Evolutionary conservation across 305 asterid genomes (phyloP), one percentile per base, ranked within the genome.

Genomic region (Fraxinus platypoda): DNA sequence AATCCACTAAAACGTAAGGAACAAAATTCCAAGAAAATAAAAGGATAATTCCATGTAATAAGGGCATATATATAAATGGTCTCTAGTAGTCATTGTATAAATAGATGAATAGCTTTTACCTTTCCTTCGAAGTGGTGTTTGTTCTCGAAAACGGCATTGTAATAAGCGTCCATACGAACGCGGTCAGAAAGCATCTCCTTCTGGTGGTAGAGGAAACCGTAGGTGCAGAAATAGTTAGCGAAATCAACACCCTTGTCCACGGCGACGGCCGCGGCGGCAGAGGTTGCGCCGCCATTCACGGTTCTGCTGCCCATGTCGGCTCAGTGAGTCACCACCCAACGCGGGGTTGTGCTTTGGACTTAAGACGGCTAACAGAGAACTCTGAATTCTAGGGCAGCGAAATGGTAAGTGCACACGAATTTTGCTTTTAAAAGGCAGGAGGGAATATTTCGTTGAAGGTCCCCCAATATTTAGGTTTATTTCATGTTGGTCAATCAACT

Each of bases 101-200:
- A 71, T 13, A 71, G 41, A 71, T 0, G 43, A 30, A 12, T 30
- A 9, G 54, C 1, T 8, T 9, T 21, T 81, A 95, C 99, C 99
- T 95, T 95, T 78, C 96, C 99, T 15, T 75, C 54, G 80, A 96
- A 96, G 78, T 96, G 98, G 81, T 91, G 93, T 75, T 91, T 92
- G 89, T 96, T 96, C 85, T 91, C 79, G 84, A 94, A 96, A 75
- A 96, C 85, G 57, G 99, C 92, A 82, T 92, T 88, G 90, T 76
- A 96, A 81, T 96, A 96, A 80, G 98, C 94, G 85, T 96, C 97
- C 99, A 96, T 96, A 23, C 99, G 97, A 41, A 96, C 93, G 41
- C 94, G 98, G 93, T 96, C 99, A 52, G 92, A 93, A 77, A 94
- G 99, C 99, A 96, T 96, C 90, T 94, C 98, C 83, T 96, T 96